These are phyloP conservation scores for Epicoccum nigrum DNA, from an alignment of 2,329 filamentous ascomycete species.

Conservation along the genomic window DNA sequence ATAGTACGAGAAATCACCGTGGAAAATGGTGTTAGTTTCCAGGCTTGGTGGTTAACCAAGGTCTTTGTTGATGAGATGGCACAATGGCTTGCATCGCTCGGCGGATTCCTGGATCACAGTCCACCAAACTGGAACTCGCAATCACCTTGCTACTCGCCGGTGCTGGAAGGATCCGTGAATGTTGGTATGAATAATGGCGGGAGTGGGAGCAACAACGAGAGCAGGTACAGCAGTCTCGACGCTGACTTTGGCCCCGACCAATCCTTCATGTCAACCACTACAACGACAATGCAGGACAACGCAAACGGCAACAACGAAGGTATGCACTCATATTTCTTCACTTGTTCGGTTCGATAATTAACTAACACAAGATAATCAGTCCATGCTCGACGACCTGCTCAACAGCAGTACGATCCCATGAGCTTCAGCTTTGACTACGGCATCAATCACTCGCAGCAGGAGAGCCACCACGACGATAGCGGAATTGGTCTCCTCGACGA, in stretches of 20 bases:
- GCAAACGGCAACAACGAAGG: slow-evolving; percentile 35
- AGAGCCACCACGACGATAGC: slow-evolving; percentile 44
- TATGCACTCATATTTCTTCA: slow-evolving; percentile 28
- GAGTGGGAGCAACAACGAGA: slow-evolving; percentile 48
- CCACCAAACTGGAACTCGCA: slow-evolving; percentile 38
- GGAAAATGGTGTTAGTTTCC: slow-evolving; percentile 77
- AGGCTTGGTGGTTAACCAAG: slow-evolving; percentile 95
- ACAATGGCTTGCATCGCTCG: slow-evolving; percentile 85
- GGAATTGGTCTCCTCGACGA: slow-evolving; percentile 45
- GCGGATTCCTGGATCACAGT: slow-evolving; percentile 76
- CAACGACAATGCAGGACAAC: slow-evolving; percentile 32
- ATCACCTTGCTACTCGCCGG: slow-evolving; percentile 36
- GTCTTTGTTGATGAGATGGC: slow-evolving; percentile 96
- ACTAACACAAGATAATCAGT: slow-evolving; percentile 46
- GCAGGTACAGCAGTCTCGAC: slow-evolving; percentile 47
- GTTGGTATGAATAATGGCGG: slow-evolving; percentile 40
- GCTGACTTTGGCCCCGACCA: slow-evolving; percentile 45
- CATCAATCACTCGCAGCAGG: slow-evolving; percentile 39
- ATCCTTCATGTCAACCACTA: slow-evolving; percentile 41
- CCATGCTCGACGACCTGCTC: slow-evolving; percentile 41
- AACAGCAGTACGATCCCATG: slow-evolving; percentile 40
- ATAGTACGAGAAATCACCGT: slow-evolving; percentile 83
- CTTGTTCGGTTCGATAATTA: slow-evolving; percentile 32
- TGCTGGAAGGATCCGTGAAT: slow-evolving; percentile 39
- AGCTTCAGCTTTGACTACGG: slow-evolving; percentile 44